Base-by-base conservation (phyloP, 129 eudicot genomes). In the Helichrysum umbraculigerum region DNA sequence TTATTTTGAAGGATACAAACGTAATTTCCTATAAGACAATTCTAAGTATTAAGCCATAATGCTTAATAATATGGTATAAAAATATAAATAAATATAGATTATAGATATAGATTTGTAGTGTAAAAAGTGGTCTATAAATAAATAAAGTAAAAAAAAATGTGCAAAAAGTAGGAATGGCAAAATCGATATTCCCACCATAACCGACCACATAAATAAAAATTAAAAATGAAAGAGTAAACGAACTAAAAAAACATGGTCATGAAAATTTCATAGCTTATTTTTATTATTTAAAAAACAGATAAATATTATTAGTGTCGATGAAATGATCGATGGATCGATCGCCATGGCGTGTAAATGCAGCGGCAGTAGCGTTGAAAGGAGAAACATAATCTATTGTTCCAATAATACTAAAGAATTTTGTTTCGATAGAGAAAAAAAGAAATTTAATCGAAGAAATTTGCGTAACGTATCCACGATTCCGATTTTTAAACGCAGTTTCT, bases 281-380 rank as follows among this genome's bases (percentile, higher is more conserved):
- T 37, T 62, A 39, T 54, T 28, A 14, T 57, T 57, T 2, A 11
- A 3, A 28, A 22, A 28, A 28, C 9, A 2, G 29, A 28, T 4
- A 28, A 25, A 25, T 9, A 62, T 28, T 28, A 60, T 39, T 12
- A 39, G 19, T 67, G 42, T 64, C 41, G 81, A 64, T 74, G 77
- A 78, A 76, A 78, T 75, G 77, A 80, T 74, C 74, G 83, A 72
- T 5, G 75, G 78, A 78, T 71, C 79, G 50, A 79, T 79, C 67
- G 83, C 80, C 14, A 63, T 86, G 89, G 85, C 86, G 35, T 86
- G 89, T 56, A 86, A 83, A 79, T 86, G 89, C 54, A 47, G 54
- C 54, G 3, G 54, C n/a, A 47, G 54, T 80, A 73, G 87, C 76
- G 19, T 68, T 29, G 78, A 61, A 42, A 29, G 80, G 61, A 62